Evolutionary conservation across 371 early-diverging fungal species (phyloP).

Genomic region (Mucor lusitanicus): DNA sequence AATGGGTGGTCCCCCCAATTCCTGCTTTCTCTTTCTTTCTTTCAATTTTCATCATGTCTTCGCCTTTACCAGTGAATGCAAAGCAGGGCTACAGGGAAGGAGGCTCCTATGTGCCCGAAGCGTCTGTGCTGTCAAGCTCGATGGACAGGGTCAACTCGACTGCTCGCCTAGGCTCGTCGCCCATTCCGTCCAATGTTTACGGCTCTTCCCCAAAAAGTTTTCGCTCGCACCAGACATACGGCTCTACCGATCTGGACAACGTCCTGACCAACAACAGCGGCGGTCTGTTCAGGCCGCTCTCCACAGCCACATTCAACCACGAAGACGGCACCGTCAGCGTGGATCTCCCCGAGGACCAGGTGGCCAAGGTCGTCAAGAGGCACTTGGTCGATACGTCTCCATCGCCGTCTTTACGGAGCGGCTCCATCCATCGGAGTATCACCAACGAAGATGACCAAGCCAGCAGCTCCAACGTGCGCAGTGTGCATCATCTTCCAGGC

Average conservation of each 20-base stretch:
- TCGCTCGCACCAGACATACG: slow-evolving; percentile 31
- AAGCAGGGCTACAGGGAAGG: slow-evolving; percentile 37
- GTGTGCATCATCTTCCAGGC: slow-evolving; percentile 52
- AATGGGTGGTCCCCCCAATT: not conserved
- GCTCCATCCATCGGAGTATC: slow-evolving; percentile 20
- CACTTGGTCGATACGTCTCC: slow-evolving; percentile 62
- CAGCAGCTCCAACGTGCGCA: slow-evolving; percentile 8
- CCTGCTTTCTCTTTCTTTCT: slow-evolving; percentile 12
- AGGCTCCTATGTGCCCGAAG: slow-evolving; percentile 7
- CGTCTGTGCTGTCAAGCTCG: slow-evolving; percentile 29
- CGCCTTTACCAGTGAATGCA: slow-evolving; percentile 54
- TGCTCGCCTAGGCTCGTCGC: slow-evolving; percentile 41
- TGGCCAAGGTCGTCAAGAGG: slow-evolving; percentile 66
- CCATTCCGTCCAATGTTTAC: slow-evolving; percentile 16
- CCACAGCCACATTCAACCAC: slow-evolving; percentile 37
- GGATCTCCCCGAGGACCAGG: slow-evolving; percentile 66
- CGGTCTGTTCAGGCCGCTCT: slow-evolving; percentile 35
- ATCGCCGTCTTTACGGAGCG: slow-evolving; percentile 24
- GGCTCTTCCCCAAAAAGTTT: slow-evolving; percentile 33
- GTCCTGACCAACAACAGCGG: slow-evolving; percentile 30
- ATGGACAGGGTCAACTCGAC: slow-evolving; percentile 34
- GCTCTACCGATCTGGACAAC: slow-evolving; percentile 38
- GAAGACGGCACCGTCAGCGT: slow-evolving; percentile 45
- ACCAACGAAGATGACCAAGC: slow-evolving; percentile 16
- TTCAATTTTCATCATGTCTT: slow-evolving; percentile 31